Evolutionary conservation across 768 basidiomycete species (phyloP), one percentile per base, ranked within the genome.

Genomic region (Heimioporus sp.): DNA sequence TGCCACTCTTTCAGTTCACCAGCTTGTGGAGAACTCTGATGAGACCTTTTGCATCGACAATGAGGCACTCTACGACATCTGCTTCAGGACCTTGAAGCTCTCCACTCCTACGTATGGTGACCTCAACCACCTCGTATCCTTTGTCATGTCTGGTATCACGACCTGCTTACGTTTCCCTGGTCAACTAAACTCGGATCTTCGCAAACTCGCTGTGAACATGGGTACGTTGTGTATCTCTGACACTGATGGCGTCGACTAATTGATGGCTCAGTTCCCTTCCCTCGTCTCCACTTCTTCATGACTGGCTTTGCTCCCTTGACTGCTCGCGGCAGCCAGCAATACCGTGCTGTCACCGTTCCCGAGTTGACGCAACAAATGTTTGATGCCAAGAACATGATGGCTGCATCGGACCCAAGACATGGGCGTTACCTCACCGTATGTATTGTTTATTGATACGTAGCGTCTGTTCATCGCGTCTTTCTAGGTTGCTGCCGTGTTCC

Each of bases 11-110:
- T 97, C 93, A 47, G 93, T 98, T 11, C 96, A 98, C 72, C 97
- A 98, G 75, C 85, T 98, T 39, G 97, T 98, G 47, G 97, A 98
- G 76, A 98, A 98, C 82, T 98, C 96, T 34, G 96, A 98, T 67
- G 94, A 97, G 76, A 98, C 97, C 16, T 98, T 98, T 90, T 98
- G 96, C 73, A 98, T 99, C 70, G 96, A 98, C 71, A 98, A 98
- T 72, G 96, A 98, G 73, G 97, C 96, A 28, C 86, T 99, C 50
- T 97, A 98, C 75, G 97, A 98, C 68, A 99, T 99, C 67, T 98
- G 95, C 76, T 94, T 97, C 85, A 83, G 92, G 67, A 98, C 97
- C 30, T 82, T 99, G 68, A 98, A 99, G 78, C 86, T 98, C 58
- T 82, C 86, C 42, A 90, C 92, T 43, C 97, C 97, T 32, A 94